Conservation (phyloP, 2,329 filamentous ascomycete species). For the Claviceps pusilla region DNA sequence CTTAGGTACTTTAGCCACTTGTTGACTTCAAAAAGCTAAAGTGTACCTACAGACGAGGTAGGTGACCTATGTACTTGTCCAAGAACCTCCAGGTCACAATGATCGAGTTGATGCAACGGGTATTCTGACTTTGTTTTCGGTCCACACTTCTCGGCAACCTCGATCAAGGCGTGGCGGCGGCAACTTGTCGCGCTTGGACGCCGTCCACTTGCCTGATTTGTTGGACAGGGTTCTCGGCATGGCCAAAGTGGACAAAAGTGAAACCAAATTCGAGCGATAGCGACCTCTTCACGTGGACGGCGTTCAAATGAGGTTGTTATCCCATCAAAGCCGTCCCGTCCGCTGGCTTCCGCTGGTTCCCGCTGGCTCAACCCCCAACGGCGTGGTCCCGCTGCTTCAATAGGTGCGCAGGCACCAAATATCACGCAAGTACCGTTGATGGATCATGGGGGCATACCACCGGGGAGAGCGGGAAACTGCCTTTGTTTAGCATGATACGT, state of each 20-base stretch:
- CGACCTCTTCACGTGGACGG: constrained; percentile 2
- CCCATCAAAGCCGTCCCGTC: not conserved
- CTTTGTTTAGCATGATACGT: not conserved
- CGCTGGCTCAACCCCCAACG: not conserved
- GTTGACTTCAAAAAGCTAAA: too few species aligned
- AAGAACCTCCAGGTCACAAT: not conserved
- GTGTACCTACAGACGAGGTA: too few species aligned
- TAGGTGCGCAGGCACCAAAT: not conserved
- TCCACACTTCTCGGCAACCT: not conserved
- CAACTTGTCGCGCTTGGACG: constrained; percentile 1
- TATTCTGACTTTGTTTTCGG: not conserved
- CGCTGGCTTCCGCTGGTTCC: not conserved
- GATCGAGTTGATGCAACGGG: not conserved
- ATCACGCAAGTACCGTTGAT: not conserved
- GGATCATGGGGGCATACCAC: not conserved
- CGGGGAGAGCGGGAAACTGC: not conserved
- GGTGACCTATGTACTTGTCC: too few species aligned
- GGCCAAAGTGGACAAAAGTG: not conserved
- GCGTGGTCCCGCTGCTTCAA: not conserved
- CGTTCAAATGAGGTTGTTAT: constrained; percentile 2
- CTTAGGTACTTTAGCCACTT: too few species aligned
- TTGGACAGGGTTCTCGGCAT: not conserved
- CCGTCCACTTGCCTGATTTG: not conserved
- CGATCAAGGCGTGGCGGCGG: not conserved
- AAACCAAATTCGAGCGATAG: not conserved